Percentiles rank a stretch among this genome's conserved stretches.
phyloP scores from a whole-genome alignment of 768 basidiomycete species.

The Agaricus subrufescens region DNA sequence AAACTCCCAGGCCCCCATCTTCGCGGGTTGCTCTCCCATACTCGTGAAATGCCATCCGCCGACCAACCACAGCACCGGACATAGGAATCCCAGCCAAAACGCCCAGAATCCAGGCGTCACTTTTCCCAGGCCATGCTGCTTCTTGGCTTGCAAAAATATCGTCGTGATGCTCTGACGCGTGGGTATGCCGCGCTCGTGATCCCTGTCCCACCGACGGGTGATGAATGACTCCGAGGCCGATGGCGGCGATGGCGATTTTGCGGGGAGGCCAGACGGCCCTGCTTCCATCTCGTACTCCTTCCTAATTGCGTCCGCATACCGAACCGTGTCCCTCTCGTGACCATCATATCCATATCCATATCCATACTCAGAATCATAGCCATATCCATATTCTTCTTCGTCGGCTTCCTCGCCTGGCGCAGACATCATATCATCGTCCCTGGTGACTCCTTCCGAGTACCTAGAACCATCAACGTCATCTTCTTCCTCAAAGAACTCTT shows the following conservation, averaged over 20 bases:
- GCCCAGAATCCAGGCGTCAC: conserved; percentile 49
- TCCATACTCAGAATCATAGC: conserved; percentile 20
- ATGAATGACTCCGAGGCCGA: conserved; percentile 49
- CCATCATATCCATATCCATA: conserved; percentile 9
- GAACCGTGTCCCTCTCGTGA: conserved; percentile 2
- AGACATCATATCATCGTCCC: conserved; percentile 13
- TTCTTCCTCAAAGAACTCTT: conserved; percentile 22
- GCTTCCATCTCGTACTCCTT: background rate
- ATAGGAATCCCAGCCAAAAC: conserved; percentile 75
- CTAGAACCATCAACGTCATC: conserved; percentile 17
- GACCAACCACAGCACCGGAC: conserved; percentile 71
- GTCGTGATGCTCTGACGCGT: conserved; percentile 16
- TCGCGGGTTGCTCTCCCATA: conserved; percentile 41
- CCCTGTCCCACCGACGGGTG: conserved; percentile 45
- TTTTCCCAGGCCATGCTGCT: conserved; percentile 14
- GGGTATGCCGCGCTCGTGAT: conserved; percentile 18
- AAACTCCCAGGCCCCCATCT: conserved; percentile 41
- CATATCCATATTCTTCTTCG: conserved; percentile 21
- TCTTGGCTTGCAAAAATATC: conserved; percentile 30
- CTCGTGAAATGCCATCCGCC: conserved; percentile 68
- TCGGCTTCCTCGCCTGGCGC: conserved; percentile 25
- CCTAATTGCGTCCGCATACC: conserved; percentile 3
- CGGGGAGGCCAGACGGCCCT: background rate
- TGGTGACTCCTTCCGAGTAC: conserved; percentile 18
- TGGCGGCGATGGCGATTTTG: conserved; percentile 11